Conservation (phyloP, 805 yeast species). For the Danielia reshetovae region DNA sequence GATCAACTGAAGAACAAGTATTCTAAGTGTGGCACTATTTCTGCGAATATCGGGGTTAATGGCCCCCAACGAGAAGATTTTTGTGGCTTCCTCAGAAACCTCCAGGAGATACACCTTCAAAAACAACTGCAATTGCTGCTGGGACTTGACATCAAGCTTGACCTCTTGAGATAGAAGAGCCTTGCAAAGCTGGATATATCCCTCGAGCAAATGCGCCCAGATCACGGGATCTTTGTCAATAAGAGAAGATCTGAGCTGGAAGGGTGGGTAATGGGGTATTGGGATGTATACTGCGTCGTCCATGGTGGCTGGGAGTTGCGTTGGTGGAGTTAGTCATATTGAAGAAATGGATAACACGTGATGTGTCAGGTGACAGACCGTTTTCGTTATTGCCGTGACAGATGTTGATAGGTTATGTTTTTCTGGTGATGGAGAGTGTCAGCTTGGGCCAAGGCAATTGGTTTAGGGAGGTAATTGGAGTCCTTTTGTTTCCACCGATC, state of each 20-base stretch:
- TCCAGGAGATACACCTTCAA: conserved; percentile 57
- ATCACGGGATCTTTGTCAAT: conserved; percentile 82
- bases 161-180: conserved; percentile 40
- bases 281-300: conserved; percentile 38
- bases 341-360: too few species aligned
- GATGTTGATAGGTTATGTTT: too few species aligned
- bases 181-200: conserved; percentile 52
- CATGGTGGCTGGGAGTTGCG: too few species aligned
- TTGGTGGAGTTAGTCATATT: too few species aligned
- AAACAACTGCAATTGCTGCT: conserved; percentile 56
- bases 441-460: too few species aligned
- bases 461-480: too few species aligned
- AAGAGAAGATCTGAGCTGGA: conserved; percentile 67
- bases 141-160: conserved; percentile 48
- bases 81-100: conserved; percentile 55
- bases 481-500: too few species aligned
- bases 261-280: conserved; percentile 70
- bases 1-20: conserved; percentile 48
- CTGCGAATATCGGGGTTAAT: conserved; percentile 63
- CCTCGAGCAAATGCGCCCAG: conserved; percentile 70
- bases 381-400: too few species aligned
- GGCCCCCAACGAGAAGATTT: conserved; percentile 65
- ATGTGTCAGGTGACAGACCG: too few species aligned
- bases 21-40: conserved; percentile 47
- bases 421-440: too few species aligned